Evolutionary conservation across 176 grass and related monocot species (phyloP).

Genomic region (Triticum urartu): DNA sequence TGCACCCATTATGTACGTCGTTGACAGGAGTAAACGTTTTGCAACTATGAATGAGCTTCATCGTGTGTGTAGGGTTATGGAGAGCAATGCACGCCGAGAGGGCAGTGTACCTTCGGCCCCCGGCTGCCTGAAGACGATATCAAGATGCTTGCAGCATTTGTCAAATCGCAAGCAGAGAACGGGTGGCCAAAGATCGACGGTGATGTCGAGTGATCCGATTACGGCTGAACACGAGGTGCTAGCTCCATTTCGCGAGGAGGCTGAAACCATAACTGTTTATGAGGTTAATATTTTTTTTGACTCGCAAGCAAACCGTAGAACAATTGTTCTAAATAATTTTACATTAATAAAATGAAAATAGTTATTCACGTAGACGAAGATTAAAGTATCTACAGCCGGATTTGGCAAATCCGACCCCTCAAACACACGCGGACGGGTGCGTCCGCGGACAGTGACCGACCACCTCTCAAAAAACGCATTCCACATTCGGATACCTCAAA

Average conservation of each 20-base stretch:
- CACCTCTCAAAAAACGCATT: too few species aligned
- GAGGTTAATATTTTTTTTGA: too few species aligned
- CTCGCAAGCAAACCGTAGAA: too few species aligned
- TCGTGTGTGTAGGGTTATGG: conserved; percentile 62
- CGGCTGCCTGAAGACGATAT: conserved; percentile 75
- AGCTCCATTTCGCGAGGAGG: background rate
- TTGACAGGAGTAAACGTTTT: background rate
- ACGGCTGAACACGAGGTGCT: background rate
- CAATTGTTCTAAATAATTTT: too few species aligned
- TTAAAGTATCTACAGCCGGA: too few species aligned
- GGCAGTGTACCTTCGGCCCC: conserved; percentile 80
- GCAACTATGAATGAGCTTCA: background rate
- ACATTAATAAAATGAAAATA: too few species aligned
- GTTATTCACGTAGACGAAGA: too few species aligned
- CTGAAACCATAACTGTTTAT: background rate
- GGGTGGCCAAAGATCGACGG: conserved; percentile 81
- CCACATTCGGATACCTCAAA: too few species aligned
- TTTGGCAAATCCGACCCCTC: too few species aligned
- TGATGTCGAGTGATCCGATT: conserved; percentile 42
- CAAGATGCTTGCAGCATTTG: conserved; percentile 71
- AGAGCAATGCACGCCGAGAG: conserved; percentile 73
- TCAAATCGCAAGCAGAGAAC: conserved; percentile 69
- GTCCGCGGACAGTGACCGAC: too few species aligned
- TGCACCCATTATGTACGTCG: background rate
- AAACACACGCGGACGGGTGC: too few species aligned